Evolutionary conservation across 768 basidiomycete species (phyloP).

Genomic region (Suillus ampliporus): DNA sequence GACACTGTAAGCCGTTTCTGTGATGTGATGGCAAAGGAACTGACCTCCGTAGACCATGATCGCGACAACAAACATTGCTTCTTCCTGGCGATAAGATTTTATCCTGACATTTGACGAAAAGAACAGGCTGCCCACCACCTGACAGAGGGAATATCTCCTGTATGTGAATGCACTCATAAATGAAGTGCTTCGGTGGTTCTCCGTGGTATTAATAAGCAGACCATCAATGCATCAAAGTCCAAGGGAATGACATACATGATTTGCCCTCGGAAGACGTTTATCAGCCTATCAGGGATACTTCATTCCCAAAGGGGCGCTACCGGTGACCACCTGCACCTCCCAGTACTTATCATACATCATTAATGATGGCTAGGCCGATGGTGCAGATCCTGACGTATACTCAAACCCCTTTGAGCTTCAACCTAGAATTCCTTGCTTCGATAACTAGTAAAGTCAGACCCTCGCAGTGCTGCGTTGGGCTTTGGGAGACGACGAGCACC

Average conservation of each 20-base stretch:
- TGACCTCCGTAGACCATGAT: neutral
- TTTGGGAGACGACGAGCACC: constrained; percentile 29
- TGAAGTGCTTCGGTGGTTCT: constrained; percentile 23
- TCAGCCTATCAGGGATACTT: constrained; percentile 35
- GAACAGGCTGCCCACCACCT: constrained; percentile 43
- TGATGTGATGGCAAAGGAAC: neutral
- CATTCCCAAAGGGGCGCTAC: constrained; percentile 39
- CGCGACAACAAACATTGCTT: constrained; percentile 29
- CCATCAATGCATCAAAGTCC: neutral
- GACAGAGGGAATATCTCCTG: constrained; percentile 29
- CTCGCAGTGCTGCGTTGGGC: constrained; percentile 26
- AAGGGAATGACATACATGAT: constrained; percentile 36
- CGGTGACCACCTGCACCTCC: constrained; percentile 18
- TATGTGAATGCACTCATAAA: constrained; percentile 19
- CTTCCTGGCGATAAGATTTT: constrained; percentile 37
- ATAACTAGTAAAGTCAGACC: constrained; percentile 21
- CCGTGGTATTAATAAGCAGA: constrained; percentile 11
- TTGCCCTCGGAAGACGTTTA: constrained; percentile 34
- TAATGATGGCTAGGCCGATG: constrained; percentile 27
- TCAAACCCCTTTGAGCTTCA: constrained; percentile 28
- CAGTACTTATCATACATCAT: neutral
- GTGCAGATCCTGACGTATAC: constrained; percentile 34
- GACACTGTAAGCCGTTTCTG: neutral
- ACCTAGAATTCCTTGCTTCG: constrained; percentile 33
- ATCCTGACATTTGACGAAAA: constrained; percentile 37